A percentile compares a stretch with the other conserved stretches of the same genome.
Conservation (phyloP, 345 rosid genomes). For the Sonneratia caseolaris region DNA sequence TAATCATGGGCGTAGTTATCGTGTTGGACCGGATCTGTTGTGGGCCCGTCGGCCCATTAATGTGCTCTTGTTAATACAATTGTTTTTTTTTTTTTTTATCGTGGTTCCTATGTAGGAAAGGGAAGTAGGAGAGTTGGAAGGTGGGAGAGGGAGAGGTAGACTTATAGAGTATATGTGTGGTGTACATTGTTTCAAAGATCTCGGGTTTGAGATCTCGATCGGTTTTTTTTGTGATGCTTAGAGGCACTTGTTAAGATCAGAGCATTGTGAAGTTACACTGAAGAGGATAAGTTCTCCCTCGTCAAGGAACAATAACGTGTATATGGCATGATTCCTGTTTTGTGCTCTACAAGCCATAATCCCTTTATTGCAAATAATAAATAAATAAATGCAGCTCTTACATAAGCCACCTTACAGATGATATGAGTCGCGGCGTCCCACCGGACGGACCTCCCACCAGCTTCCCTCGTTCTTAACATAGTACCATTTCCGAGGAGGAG, state of each 20-base stretch:
- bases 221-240: not conserved
- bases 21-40: constrained; percentile 36
- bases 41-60: constrained; percentile 17
- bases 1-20: constrained; percentile 39
- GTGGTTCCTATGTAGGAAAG: not conserved
- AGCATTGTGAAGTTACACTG: not conserved
- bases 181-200: not conserved
- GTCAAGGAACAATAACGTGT: no score
- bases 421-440: not conserved
- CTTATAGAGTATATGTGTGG: not conserved
- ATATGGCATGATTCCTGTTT: no score
- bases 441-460: not conserved
- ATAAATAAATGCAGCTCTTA: not conserved
- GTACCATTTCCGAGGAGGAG: not conserved
- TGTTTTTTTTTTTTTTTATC: no score
- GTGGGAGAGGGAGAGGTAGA: not conserved
- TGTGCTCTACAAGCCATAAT: not conserved
- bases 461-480: not conserved
- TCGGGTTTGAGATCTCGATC: not conserved
- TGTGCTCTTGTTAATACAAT: constrained; percentile 20
- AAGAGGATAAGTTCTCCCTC: no score
- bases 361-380: not conserved
- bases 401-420: no score
- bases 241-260: not conserved
- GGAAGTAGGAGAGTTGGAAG: not conserved